Evolutionary conservation across 2,329 filamentous ascomycete genomes (phyloP).

Genomic region (Trichoderma sp.): DNA sequence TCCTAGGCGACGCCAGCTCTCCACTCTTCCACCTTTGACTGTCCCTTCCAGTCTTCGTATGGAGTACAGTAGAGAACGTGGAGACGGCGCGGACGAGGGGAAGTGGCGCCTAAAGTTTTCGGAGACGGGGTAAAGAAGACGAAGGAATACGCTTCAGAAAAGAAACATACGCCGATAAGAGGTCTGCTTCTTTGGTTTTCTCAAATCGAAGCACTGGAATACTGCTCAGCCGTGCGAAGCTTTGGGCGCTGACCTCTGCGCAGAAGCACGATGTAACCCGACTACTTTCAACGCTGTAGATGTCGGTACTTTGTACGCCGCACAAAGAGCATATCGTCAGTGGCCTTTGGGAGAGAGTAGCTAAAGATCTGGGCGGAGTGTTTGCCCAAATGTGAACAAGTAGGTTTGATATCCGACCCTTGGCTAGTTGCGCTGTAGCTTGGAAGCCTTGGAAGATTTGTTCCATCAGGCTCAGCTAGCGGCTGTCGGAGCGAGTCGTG

Average conservation of each 20-base stretch:
- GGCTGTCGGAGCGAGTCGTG: not conserved
- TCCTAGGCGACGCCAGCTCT: conserved; percentile 15
- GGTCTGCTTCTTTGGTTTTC: not conserved
- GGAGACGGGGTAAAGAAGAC: not conserved
- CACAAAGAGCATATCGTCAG: conserved; percentile 7
- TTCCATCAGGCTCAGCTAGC: not conserved
- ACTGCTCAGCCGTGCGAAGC: not conserved
- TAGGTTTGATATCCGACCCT: not conserved
- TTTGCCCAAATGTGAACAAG: not conserved
- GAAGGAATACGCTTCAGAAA: not conserved
- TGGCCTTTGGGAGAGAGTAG: not conserved
- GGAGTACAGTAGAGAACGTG: not conserved
- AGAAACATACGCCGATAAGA: not conserved
- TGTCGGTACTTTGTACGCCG: not conserved
- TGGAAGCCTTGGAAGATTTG: conserved; percentile 16
- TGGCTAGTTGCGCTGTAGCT: not conserved
- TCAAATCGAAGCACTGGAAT: not conserved
- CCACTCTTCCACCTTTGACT: not conserved
- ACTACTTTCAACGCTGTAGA: not conserved
- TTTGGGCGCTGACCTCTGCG: not conserved
- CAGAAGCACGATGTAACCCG: conserved; percentile 9
- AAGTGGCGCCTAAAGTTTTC: not conserved
- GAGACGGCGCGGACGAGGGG: not conserved
- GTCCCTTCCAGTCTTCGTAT: not conserved
- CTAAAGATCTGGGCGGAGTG: not conserved